Percentiles rank a stretch among this genome's conserved stretches.
These are phyloP conservation scores for Nemania diffusa DNA, from an alignment of 2,329 filamentous ascomycete genomes.

Conservation along the genomic window DNA sequence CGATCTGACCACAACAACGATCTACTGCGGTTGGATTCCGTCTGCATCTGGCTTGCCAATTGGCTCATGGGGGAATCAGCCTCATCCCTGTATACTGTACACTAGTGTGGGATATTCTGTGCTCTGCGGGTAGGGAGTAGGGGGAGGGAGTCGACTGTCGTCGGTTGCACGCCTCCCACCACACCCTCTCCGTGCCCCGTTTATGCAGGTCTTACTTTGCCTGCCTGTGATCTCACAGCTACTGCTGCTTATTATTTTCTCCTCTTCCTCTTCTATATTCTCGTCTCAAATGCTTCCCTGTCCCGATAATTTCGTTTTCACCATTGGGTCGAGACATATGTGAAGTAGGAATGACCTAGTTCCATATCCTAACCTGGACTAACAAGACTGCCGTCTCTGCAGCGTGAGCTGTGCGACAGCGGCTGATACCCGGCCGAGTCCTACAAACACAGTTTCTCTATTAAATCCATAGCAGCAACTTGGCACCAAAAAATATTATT, in stretches of 20 bases:
- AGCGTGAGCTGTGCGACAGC: constrained; percentile 24
- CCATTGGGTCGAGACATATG: constrained; percentile 7
- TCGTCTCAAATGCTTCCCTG: not conserved
- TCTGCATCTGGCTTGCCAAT: constrained; percentile 15
- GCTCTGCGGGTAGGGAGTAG: too few relatives aligned
- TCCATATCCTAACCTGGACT: constrained; percentile 15
- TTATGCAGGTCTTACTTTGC: constrained; percentile 36
- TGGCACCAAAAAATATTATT: not conserved
- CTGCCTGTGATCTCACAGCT: constrained; percentile 24
- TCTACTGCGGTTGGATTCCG: constrained; percentile 19
- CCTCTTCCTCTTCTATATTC: constrained; percentile 10
- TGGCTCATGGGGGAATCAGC: constrained; percentile 32
- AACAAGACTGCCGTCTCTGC: constrained; percentile 9
- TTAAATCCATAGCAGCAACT: constrained; percentile 9
- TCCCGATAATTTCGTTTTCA: constrained; percentile 4
- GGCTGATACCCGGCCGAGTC: constrained; percentile 7
- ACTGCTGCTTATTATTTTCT: constrained; percentile 9
- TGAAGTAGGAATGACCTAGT: constrained; percentile 15
- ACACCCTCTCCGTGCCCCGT: constrained; percentile 26
- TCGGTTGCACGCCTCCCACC: constrained; percentile 19
- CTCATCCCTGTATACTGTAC: constrained; percentile 33
- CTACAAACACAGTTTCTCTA: constrained; percentile 1
- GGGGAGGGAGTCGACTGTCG: constrained; percentile 5
- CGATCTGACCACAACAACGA: constrained; percentile 6
- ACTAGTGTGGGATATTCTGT: not conserved